phyloP scores from a whole-genome alignment of 2,329 filamentous ascomycete genomes.

The Elsinoe perseae region DNA sequence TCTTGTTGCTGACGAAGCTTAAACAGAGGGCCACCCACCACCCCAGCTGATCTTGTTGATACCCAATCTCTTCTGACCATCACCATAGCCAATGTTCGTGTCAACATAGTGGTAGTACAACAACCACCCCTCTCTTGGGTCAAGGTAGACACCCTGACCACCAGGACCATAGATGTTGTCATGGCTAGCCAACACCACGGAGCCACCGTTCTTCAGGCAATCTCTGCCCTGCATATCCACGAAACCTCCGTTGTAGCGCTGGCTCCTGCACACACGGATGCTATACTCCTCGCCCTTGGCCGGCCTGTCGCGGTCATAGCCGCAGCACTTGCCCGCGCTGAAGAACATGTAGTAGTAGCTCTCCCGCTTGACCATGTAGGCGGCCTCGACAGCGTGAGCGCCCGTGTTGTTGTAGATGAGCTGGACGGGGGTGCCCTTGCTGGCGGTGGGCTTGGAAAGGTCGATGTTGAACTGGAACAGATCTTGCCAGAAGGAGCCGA shows the following conservation, averaged over 20 bases:
- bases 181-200: conserved; percentile 53
- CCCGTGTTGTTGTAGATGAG: conserved; percentile 48
- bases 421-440: conserved; percentile 35
- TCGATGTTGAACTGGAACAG: conserved; percentile 53
- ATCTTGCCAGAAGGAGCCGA: conserved; percentile 62
- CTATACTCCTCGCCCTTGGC: conserved; percentile 56
- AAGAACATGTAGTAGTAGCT: conserved; percentile 59
- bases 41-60: conserved; percentile 19
- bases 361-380: conserved; percentile 49
- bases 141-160: conserved; percentile 53
- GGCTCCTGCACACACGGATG: conserved; percentile 57
- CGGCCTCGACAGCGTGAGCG: conserved; percentile 49
- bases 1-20: background rate
- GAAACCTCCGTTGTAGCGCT: conserved; percentile 45
- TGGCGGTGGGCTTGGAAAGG: conserved; percentile 23
- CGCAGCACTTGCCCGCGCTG: conserved; percentile 54
- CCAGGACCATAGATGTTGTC: conserved; percentile 57
- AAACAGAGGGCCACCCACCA: conserved; percentile 19
- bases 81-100: conserved; percentile 45
- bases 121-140: conserved; percentile 44
- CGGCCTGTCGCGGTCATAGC: conserved; percentile 46
- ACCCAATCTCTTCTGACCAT: conserved; percentile 27
- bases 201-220: conserved; percentile 53
- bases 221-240: conserved; percentile 48
- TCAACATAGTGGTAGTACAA: conserved; percentile 58